Conservation (phyloP, 2,329 filamentous ascomycete genomes). For the Xylariaceae sp. region DNA sequence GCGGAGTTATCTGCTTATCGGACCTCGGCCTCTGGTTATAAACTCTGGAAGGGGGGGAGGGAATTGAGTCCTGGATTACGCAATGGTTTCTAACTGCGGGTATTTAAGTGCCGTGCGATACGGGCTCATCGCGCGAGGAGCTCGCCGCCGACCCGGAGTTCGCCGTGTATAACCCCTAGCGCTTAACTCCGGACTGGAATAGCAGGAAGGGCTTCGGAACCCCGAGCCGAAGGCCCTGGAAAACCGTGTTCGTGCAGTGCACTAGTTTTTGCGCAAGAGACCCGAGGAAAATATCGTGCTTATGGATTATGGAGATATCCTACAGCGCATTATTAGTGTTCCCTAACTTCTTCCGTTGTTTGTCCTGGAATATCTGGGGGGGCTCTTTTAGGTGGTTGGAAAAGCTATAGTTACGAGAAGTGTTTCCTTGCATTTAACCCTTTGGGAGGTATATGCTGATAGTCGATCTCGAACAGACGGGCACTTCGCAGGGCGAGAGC, state of each 20-base stretch:
- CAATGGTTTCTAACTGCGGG: no score
- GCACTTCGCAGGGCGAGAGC: conserved; percentile 5
- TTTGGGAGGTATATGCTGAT: no score
- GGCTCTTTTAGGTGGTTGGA: no score
- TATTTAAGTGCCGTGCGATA: conserved; percentile 24
- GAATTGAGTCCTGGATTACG: no score
- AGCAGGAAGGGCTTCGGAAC: conserved; percentile 21
- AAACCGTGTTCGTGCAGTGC: conserved; percentile 16
- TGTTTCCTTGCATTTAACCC: no score
- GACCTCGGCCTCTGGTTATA: no score
- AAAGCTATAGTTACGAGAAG: no score
- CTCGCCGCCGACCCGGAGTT: conserved; percentile 21
- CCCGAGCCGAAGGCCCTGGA: conserved; percentile 11
- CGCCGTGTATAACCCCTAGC: conserved; percentile 15
- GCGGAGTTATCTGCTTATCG: no score
- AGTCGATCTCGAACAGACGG: no score
- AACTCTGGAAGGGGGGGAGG: no score
- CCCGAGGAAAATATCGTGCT: conserved; percentile 22
- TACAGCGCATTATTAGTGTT: conserved; percentile 16
- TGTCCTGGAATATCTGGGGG: no score
- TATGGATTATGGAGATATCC: conserved; percentile 22
- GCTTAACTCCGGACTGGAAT: conserved; percentile 19
- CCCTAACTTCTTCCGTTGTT: no score
- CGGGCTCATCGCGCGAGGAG: conserved; percentile 17
- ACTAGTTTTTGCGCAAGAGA: conserved; percentile 17